A percentile compares a stretch with the other conserved stretches of the same genome.
Evolutionary conservation across 1,139 yeast genomes (phyloP).

Genomic region (Trichomonascaceae sp.): DNA sequence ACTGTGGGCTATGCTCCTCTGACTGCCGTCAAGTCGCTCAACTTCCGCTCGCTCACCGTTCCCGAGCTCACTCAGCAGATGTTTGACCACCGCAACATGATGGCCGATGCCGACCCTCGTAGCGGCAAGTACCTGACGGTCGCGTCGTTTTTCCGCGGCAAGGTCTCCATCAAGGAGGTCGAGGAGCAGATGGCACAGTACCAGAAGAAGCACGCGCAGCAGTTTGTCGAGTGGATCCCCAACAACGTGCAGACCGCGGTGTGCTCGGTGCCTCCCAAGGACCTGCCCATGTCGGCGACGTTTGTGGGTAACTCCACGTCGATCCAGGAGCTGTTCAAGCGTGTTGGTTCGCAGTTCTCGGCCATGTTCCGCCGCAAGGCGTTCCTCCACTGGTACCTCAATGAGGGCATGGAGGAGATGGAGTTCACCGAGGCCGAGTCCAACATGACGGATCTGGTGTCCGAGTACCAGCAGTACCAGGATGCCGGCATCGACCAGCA

Average conservation of each 20-base stretch:
- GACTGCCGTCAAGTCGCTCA: slow-evolving; percentile 56
- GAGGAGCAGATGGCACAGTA: slow-evolving; percentile 86
- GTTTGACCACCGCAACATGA: slow-evolving; percentile 85
- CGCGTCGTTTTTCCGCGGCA: slow-evolving; percentile 89
- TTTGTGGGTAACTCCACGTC: slow-evolving; percentile 88
- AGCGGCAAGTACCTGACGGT: slow-evolving; percentile 89
- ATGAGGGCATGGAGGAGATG: slow-evolving; percentile 92
- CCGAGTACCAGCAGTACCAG: slow-evolving; percentile 88
- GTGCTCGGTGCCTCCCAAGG: slow-evolving; percentile 82
- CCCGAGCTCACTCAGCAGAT: slow-evolving; percentile 89
- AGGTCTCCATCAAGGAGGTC: slow-evolving; percentile 81
- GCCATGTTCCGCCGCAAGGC: slow-evolving; percentile 93
- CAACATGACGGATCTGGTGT: slow-evolving; percentile 76
- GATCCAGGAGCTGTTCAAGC: slow-evolving; percentile 77
- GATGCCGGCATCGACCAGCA: slow-evolving; percentile 68
- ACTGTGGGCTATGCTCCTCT: slow-evolving; percentile 93
- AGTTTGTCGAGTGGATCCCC: slow-evolving; percentile 95
- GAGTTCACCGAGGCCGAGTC: slow-evolving; percentile 84
- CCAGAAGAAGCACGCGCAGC: slow-evolving; percentile 66
- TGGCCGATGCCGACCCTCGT: slow-evolving; percentile 90
- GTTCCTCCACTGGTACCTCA: slow-evolving; percentile 90
- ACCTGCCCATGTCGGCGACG: slow-evolving; percentile 78
- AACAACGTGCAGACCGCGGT: slow-evolving; percentile 91
- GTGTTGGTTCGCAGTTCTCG: slow-evolving; percentile 80
- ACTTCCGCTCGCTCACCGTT: slow-evolving; percentile 73